Percentiles rank a stretch among this genome's conserved stretches.
Evolutionary conservation across 495 filamentous ascomycete species (phyloP).

Genomic region (Daldinia vernicosa): DNA sequence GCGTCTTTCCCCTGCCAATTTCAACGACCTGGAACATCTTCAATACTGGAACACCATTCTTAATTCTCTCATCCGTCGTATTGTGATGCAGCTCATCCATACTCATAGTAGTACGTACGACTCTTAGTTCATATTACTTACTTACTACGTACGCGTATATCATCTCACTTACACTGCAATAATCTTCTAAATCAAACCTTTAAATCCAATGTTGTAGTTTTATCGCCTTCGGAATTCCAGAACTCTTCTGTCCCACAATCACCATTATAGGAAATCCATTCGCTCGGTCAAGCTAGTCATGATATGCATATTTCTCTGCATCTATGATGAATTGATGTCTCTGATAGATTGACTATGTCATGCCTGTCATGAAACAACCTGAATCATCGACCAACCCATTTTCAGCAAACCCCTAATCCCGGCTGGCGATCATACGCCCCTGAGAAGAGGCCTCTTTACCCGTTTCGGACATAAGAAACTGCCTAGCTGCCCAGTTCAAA

Average conservation of each 20-base stretch:
- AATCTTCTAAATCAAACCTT: background rate
- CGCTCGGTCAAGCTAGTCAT: slow-evolving; percentile 10
- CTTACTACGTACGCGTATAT: too few relatives aligned
- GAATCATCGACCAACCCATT: slow-evolving; percentile 36
- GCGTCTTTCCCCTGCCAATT: slow-evolving; percentile 19
- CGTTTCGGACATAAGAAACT: slow-evolving; percentile 23
- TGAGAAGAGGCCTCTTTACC: slow-evolving; percentile 25
- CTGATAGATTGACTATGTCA: slow-evolving; percentile 27
- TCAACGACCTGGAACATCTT: slow-evolving; percentile 26
- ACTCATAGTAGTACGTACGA: too few relatives aligned
- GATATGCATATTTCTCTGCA: slow-evolving; percentile 19
- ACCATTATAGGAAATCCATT: background rate
- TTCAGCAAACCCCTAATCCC: slow-evolving; percentile 28
- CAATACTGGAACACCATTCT: slow-evolving; percentile 2
- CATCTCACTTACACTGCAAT: background rate
- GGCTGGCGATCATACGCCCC: slow-evolving; percentile 41
- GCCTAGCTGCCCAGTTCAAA: slow-evolving; percentile 28
- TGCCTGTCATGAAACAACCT: slow-evolving; percentile 41
- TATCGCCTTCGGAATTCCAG: slow-evolving; percentile 26
- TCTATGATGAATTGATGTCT: slow-evolving; percentile 32
- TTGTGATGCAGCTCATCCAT: slow-evolving; percentile 13
- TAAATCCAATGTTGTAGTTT: background rate
- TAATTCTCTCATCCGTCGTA: slow-evolving; percentile 13
- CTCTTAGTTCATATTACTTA: too few relatives aligned
- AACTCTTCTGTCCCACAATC: slow-evolving; percentile 18